These are phyloP conservation scores for Candida sakaeoensis DNA, from an alignment of 805 yeast species.

Conservation along the genomic window DNA sequence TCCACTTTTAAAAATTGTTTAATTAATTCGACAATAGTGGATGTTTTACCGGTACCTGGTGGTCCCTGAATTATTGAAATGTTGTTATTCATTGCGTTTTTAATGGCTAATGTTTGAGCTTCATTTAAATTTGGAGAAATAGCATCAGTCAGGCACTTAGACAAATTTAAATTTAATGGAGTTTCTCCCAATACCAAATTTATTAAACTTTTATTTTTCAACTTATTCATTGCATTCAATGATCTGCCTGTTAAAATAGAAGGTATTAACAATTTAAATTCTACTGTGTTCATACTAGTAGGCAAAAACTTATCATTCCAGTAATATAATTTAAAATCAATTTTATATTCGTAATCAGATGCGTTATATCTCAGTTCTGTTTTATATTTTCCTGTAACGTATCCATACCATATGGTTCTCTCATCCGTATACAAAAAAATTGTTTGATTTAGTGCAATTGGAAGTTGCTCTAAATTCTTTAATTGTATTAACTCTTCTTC, in stretches of 20 bases:
- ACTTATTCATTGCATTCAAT: constrained; percentile 59
- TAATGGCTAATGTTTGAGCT: constrained; percentile 54
- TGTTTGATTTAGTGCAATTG: no score
- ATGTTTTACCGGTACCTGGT: constrained; percentile 62
- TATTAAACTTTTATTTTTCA: constrained; percentile 49
- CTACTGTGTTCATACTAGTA: constrained; percentile 30
- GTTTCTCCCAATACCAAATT: constrained; percentile 52
- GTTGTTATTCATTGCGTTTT: constrained; percentile 46
- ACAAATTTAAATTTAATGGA: constrained; percentile 51
- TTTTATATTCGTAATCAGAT: not conserved
- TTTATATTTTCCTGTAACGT: no score
- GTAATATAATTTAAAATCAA: constrained; percentile 25
- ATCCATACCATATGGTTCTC: no score
- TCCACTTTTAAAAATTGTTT: constrained; percentile 51
- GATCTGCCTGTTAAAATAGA: constrained; percentile 61
- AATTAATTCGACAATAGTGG: constrained; percentile 40
- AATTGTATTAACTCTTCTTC: no score
- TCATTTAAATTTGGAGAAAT: constrained; percentile 42
- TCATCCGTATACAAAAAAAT: no score
- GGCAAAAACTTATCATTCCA: constrained; percentile 58
- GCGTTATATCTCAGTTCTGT: no score
- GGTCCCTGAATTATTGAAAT: constrained; percentile 48
- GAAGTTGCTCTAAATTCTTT: no score
- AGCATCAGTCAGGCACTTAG: constrained; percentile 39
- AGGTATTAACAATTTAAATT: constrained; percentile 48